phyloP scores from a whole-genome alignment of 345 rosid genomes.

The Theobroma cacao region DNA sequence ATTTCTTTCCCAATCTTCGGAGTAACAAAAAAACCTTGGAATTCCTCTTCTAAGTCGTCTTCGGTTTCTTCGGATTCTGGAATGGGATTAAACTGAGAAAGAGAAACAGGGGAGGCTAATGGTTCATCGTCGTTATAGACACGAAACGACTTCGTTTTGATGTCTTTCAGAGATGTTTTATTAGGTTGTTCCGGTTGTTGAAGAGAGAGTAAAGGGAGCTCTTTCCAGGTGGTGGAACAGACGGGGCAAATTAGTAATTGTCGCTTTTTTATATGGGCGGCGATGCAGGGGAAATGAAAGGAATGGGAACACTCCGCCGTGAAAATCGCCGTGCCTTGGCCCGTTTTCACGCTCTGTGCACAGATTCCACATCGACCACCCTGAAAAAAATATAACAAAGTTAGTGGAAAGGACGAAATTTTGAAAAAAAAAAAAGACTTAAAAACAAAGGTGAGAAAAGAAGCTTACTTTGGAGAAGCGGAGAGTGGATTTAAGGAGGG shows the following conservation, averaged over 20 bases:
- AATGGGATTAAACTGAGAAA: slow-evolving; percentile 60
- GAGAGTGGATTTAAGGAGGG: slow-evolving; percentile 61
- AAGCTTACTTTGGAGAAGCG: slow-evolving; percentile 61
- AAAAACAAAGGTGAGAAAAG: not conserved
- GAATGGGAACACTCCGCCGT: slow-evolving; percentile 85
- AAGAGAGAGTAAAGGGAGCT: slow-evolving; percentile 36
- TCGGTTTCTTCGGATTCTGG: slow-evolving; percentile 79
- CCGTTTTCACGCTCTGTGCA: slow-evolving; percentile 55
- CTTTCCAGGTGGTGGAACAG: slow-evolving; percentile 66
- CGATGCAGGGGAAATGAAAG: slow-evolving; percentile 77
- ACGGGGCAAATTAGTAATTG: slow-evolving; percentile 64
- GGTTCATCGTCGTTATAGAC: slow-evolving; percentile 87
- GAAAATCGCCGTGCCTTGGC: slow-evolving; percentile 78
- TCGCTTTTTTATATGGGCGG: slow-evolving; percentile 42
- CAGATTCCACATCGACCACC: slow-evolving; percentile 82
- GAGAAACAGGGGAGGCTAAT: slow-evolving; percentile 48
- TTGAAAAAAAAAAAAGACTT: not conserved
- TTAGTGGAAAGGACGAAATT: not conserved
- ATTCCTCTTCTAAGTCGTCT: slow-evolving; percentile 38
- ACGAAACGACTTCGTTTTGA: slow-evolving; percentile 37
- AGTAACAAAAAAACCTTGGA: slow-evolving; percentile 52
- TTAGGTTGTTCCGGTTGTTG: slow-evolving; percentile 17
- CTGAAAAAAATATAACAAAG: not conserved
- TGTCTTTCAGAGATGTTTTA: slow-evolving; percentile 22
- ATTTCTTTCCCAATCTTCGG: slow-evolving; percentile 4